Evolutionary conservation across 192 early-diverging fungal species (phyloP), one percentile per base, ranked within the genome.

Genomic region (Gigaspora rosea): DNA sequence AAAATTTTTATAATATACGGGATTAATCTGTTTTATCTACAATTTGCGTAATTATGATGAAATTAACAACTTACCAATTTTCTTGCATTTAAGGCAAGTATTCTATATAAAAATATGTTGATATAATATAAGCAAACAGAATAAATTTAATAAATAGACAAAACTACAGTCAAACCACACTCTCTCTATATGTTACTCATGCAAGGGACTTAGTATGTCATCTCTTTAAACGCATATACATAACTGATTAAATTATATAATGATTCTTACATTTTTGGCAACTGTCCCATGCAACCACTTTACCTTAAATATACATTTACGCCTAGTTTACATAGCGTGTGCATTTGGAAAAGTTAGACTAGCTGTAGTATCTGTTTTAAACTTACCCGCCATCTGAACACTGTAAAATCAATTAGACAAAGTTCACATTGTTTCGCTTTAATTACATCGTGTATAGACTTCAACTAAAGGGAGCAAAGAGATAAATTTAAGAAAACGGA

Each of bases 351-450:
- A 27, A 27, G 27, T 27, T 27, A 27, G 1, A 27, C 1, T 27
- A 27, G 27, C 27, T 27, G 27, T 27, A 27, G 27, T 27, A 27
- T 27, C 27, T 27, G 27, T 27, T 27, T 27, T 27, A 27, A 27
- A 27, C 75, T 75, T 79, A 84, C 82, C 80, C 79, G 76, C 80
- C 83, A 82, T 78, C 80, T 78, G 61, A 84, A 84, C 57, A 84
- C 62, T 32, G 57, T 80, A 49, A 84, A 81, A 62, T 84, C 83
- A 8, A 75, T 32, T 65, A 66, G 78, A 66, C 83, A 84, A 35
- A 82, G 64, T 32, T 80, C 83, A 72, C 83, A 84, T 27, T 67
- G 73, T 51, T 80, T 84, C 18, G 79, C 77, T 8, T 57, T 36
- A 32, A 64, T 67, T 3, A 69, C 51, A 46, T 76, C 76, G 9